Base-by-base conservation (phyloP, 768 basidiomycete genomes). In the Leccinum incarnatum region DNA sequence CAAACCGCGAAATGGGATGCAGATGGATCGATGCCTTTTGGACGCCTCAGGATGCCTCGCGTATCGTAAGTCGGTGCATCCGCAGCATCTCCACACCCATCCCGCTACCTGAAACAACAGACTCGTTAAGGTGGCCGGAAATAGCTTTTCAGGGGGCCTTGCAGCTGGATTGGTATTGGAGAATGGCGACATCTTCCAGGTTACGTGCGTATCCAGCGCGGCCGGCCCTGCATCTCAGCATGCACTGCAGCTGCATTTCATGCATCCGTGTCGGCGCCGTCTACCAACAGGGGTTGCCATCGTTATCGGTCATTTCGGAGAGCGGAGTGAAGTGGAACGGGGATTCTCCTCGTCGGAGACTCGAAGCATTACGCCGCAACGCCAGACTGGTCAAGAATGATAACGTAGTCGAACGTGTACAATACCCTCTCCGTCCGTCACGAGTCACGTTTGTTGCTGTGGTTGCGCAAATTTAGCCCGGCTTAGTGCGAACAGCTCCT, bases 401-500 rank as follows among this genome's bases (percentile, higher is more conserved):
- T 71, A 58, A 70, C 62, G 69, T 75, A 70, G 67, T 65, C 55
- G 30, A 62, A 67, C 60, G 57, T 62, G 60, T 68, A 68, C 58
- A 59, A 62, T 70, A 70, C 55, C 54, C 23, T 45, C 40, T 54
- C 34, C 8, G n/a, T 51, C 58, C 30, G 40, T 62, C 37, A 68
- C 51, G 68, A n/a, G 40, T 62, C 37, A 68, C 51, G 68, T 19
- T 56, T 61, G 69, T 19, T 81, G 82, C 68, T 83, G 84, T 7
- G 78, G 78, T 60, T 85, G 84, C 67, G 86, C 83, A 70, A 83
- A 92, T 76, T 82, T 89, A 40, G 89, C 90, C 64, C 91, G 84
- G 72, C 91, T 93, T 48, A 87, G 87, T n/a, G 95, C 95, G 67
- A 99, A 98, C 25, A 99, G 78, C 63, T 85, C 83, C 71, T 98